Evolutionary conservation across 805 yeast genomes (phyloP).

Genomic region (Starmerella bombicola): DNA sequence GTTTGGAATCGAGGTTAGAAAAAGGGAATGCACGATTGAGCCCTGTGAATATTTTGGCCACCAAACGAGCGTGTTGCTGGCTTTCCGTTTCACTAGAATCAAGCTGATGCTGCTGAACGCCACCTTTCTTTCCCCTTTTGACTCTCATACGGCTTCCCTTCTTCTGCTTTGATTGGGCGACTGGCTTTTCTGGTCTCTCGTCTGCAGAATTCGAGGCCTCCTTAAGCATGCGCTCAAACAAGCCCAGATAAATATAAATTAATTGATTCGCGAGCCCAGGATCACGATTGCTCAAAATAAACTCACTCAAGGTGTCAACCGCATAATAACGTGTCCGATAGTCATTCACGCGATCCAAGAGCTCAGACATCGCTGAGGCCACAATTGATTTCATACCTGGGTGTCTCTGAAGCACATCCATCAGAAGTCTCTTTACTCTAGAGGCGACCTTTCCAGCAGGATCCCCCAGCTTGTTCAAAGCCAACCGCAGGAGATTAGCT

Average conservation of each 20-base stretch:
- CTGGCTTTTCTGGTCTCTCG: conserved; percentile 27
- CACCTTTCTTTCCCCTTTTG: conserved; percentile 76
- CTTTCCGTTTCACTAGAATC: conserved; percentile 31
- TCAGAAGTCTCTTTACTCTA: conserved; percentile 66
- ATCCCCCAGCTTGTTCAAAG: conserved; percentile 91
- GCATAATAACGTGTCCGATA: conserved; percentile 84
- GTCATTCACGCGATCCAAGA: conserved; percentile 57
- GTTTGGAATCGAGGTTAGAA: conserved; percentile 56
- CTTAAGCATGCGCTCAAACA: conserved; percentile 71
- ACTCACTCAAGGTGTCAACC: conserved; percentile 79
- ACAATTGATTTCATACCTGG: conserved; percentile 89
- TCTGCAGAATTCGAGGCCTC: conserved; percentile 36
- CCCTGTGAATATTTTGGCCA: conserved; percentile 87
- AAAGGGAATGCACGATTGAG: conserved; percentile 93
- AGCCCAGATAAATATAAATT: conserved; percentile 69
- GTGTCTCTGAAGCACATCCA: conserved; percentile 76
- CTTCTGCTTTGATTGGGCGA: conserved; percentile 22
- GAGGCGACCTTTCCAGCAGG: conserved; percentile 81
- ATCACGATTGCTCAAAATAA: conserved; percentile 70
- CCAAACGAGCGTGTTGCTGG: conserved; percentile 72
- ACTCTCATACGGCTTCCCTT: conserved; percentile 50
- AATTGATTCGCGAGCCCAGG: conserved; percentile 69
- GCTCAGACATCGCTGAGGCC: conserved; percentile 67
- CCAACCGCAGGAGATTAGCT: conserved; percentile 72
- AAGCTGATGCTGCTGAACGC: conserved; percentile 25